Conservation (phyloP, 257 asterid species). For the Oldenlandia corymbosa region DNA sequence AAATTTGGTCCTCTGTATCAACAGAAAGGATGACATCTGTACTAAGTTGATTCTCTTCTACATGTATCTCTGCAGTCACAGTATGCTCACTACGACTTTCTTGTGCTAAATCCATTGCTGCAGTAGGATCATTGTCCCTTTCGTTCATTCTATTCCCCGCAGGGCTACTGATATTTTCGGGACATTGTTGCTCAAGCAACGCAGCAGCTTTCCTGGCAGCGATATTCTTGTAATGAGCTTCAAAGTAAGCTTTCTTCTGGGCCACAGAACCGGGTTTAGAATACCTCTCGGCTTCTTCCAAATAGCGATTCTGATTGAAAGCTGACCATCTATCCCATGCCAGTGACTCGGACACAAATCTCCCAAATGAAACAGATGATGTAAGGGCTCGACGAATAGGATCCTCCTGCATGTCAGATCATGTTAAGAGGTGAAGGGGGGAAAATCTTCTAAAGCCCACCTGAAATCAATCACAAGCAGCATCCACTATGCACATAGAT, state of each 20-base stretch:
- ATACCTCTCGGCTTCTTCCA: conserved; percentile 76
- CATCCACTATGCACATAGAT: too few species aligned
- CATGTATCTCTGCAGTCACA: conserved; percentile 20
- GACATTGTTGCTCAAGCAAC: conserved; percentile 50
- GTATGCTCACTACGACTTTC: conserved; percentile 1
- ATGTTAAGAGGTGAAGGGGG: too few species aligned
- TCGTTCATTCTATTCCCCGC: conserved; percentile 14
- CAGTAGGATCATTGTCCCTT: conserved; percentile 16
- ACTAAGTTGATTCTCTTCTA: too few species aligned
- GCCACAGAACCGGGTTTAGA: conserved; percentile 94
- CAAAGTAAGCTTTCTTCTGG: conserved; percentile 86
- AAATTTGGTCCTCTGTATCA: too few species aligned
- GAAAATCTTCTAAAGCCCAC: not conserved
- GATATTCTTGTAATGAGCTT: conserved; percentile 72
- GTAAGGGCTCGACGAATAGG: conserved; percentile 60
- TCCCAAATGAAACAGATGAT: conserved; percentile 81
- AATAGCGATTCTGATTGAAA: conserved; percentile 67
- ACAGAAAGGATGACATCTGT: too few species aligned
- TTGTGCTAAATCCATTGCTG: conserved; percentile 10
- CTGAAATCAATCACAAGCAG: not conserved
- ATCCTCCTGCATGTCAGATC: conserved; percentile 49
- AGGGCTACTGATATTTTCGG: conserved; percentile 16
- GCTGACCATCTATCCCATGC: conserved; percentile 90
- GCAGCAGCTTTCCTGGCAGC: conserved; percentile 55
- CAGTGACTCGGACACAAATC: conserved; percentile 71